Evolutionary conservation across 2,329 filamentous ascomycete genomes (phyloP), one percentile per base, ranked within the genome.

Genomic region (Lasiodiplodia citricola): DNA sequence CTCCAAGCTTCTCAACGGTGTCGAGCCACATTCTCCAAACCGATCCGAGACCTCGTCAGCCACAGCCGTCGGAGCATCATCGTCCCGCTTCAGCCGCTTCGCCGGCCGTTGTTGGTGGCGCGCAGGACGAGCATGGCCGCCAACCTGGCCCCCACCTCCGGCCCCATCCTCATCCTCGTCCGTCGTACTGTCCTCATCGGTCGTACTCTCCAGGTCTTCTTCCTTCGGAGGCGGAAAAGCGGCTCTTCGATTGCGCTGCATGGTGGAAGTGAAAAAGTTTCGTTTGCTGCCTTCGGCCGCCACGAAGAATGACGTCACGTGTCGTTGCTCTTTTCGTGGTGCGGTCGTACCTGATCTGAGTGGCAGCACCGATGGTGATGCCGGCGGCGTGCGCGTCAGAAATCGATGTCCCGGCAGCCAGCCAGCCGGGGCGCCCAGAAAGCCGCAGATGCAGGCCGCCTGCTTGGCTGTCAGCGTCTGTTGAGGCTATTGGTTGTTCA

Each of bases 1-100:
- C 28, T 21, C 16, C 21, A 64, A 52, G 25, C 60, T 64, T n/a
- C 14, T 52, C 31, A 64, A 54, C 60, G 13, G 37, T 38, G 44
- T 21, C 44, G 18, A 10, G 3, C 44, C 44, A 10, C 6, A 2
- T 31, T 38, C 14, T 7, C 6, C 23, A 16, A 8, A 55, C 52
- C 16, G 14, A 35, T 28, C 52, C 25, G 28, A 31, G 11, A 41
- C 35, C 44, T 23, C 37, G 4, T 16, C 38, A 47, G 13, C 38
- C 23, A 1, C 57, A 25, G 23, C 38, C n/a, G 11, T 11, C 25
- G n/a, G n/a, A 18, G 18, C 14, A 6, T 14, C 44, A 47, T 21
- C 44, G 16, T 47, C 18, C 44, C 44, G 44, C 44, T 47, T 47
- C 28, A n/a, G 54, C 54, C 28, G 54, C 28, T 54, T 47, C 18